A percentile compares a stretch with the other conserved stretches of the same genome.
Evolutionary conservation across 2,329 filamentous ascomycete species (phyloP).

Genomic region (Lasiodiplodia hormozganensis): DNA sequence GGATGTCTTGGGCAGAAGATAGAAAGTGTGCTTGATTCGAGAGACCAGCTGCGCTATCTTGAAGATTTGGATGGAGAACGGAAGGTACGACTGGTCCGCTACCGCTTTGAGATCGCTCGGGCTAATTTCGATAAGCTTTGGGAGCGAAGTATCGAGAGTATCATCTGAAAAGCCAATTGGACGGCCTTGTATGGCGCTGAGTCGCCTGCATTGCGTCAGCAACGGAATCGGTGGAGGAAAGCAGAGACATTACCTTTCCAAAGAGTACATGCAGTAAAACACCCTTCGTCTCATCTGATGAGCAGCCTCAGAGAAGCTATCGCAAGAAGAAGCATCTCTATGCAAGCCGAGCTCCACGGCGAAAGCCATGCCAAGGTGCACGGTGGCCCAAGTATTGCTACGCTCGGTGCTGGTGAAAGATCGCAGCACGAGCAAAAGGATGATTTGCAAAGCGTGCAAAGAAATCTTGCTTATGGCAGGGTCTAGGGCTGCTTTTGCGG

Average conservation of each 20-base stretch:
- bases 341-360: conserved; percentile 50
- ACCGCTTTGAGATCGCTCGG: conserved; percentile 31
- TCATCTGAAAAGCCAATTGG: conserved; percentile 49
- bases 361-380: conserved; percentile 47
- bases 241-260: conserved; percentile 40
- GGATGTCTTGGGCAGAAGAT: conserved; percentile 36
- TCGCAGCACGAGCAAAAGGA: conserved; percentile 44
- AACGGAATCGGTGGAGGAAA: not conserved
- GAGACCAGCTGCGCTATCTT: conserved; percentile 37
- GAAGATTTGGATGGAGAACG: conserved; percentile 40
- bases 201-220: not conserved
- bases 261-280: conserved; percentile 47
- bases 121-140: conserved; percentile 22
- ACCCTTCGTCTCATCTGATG: conserved; percentile 37
- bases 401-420: conserved; percentile 43
- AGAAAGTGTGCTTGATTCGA: conserved; percentile 40
- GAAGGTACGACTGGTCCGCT: conserved; percentile 10
- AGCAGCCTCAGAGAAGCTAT: conserved; percentile 25
- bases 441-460: conserved; percentile 37
- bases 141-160: conserved; percentile 44
- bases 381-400: conserved; percentile 47
- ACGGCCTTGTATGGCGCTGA: conserved; percentile 45
- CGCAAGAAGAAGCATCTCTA: conserved; percentile 36
- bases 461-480: conserved; percentile 1
- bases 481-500: conserved; percentile 36